These are phyloP conservation scores for Pseudocercospora ulei DNA, from an alignment of 2,329 filamentous ascomycete genomes.

Conservation along the genomic window DNA sequence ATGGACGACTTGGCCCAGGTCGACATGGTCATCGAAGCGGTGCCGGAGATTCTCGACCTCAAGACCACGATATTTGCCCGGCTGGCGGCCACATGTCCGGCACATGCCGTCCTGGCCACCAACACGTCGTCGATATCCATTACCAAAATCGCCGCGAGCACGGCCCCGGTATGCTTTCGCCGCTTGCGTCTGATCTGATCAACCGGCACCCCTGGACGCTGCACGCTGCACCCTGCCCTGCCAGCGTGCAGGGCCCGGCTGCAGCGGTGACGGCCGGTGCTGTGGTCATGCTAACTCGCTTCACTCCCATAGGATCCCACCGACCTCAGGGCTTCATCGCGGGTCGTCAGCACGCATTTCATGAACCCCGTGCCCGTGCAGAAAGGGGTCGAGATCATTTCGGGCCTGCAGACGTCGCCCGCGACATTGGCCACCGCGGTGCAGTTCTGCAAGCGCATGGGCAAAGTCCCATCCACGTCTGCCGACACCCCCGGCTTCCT, in stretches of 20 bases:
- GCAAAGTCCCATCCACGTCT: slow-evolving; percentile 79
- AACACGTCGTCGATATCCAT: slow-evolving; percentile 99
- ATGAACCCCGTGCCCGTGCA: slow-evolving; percentile 98
- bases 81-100: slow-evolving; percentile 69
- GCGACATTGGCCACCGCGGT: slow-evolving; percentile 73
- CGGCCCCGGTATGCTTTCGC: slow-evolving; percentile 45
- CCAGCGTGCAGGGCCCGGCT: slow-evolving; percentile 1
- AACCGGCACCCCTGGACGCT: slow-evolving; percentile 1
- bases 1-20: slow-evolving; percentile 70
- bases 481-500: slow-evolving; percentile 89
- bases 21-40: slow-evolving; percentile 96
- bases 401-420: slow-evolving; percentile 78
- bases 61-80: slow-evolving; percentile 81
- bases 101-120: slow-evolving; percentile 83
- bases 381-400: slow-evolving; percentile 96
- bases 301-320: slow-evolving; percentile 52
- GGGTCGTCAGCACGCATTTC: slow-evolving; percentile 92
- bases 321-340: slow-evolving; percentile 69
- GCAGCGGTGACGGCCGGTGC: neutral
- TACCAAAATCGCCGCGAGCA: slow-evolving; percentile 80
- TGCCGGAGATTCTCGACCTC: slow-evolving; percentile 69
- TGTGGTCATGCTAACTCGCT: slow-evolving; percentile 17
- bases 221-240: neutral
- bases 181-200: slow-evolving; percentile 7
- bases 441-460: slow-evolving; percentile 81